Evolutionary conservation across 192 early-diverging fungal genomes (phyloP).

Genomic region (Backusella macrospora): DNA sequence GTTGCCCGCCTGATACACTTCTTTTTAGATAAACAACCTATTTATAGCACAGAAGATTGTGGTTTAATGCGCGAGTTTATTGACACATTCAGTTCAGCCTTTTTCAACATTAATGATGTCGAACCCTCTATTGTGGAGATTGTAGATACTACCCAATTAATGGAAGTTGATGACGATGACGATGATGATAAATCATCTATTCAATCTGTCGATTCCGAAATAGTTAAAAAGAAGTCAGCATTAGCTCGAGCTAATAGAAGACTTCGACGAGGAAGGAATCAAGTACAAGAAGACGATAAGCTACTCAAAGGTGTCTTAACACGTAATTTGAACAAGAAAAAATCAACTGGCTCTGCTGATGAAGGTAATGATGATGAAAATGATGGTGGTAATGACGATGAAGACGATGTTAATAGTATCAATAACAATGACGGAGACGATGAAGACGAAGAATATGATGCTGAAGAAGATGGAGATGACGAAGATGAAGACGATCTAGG

Average conservation of each 20-base stretch:
- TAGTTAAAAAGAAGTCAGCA: neutral
- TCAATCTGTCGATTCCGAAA: conserved; percentile 24
- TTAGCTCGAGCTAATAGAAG: neutral
- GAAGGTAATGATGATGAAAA: conserved; percentile 19
- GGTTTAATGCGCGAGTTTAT: conserved; percentile 77
- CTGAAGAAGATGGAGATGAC: neutral
- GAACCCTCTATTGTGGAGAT: conserved; percentile 39
- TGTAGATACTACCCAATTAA: conserved; percentile 47
- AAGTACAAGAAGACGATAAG: conserved; percentile 10
- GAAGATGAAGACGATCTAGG: neutral
- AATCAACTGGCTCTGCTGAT: conserved; percentile 38
- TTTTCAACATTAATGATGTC: conserved; percentile 55
- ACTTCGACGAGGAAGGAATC: conserved; percentile 22
- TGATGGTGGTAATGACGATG: conserved; percentile 16
- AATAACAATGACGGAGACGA: neutral
- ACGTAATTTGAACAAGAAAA: conserved; percentile 24
- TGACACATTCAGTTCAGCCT: conserved; percentile 66
- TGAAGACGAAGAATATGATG: conserved; percentile 22
- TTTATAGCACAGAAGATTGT: conserved; percentile 59
- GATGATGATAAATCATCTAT: conserved; percentile 26
- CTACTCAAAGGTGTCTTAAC: conserved; percentile 19
- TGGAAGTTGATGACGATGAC: conserved; percentile 40
- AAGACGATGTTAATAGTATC: neutral
- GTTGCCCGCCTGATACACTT: conserved; percentile 71
- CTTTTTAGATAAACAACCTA: conserved; percentile 64